phyloP scores from a whole-genome alignment of 2,329 filamentous ascomycete genomes.

The Cladosporium cucumerinum region DNA sequence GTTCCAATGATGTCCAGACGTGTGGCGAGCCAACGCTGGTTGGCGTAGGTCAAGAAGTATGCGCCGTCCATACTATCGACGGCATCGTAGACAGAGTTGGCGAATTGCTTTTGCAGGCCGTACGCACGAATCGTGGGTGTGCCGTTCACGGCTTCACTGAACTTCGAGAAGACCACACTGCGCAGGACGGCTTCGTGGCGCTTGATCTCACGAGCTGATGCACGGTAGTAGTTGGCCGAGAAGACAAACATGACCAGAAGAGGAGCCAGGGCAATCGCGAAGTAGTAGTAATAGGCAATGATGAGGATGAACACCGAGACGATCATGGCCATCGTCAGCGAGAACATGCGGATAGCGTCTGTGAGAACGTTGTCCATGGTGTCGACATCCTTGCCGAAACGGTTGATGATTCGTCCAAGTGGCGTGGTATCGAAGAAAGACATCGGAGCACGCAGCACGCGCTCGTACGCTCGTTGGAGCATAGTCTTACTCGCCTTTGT shows the following conservation, averaged over 20 bases:
- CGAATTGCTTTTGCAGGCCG: slow-evolving; percentile 73
- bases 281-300: slow-evolving; percentile 94
- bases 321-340: slow-evolving; percentile 79
- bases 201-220: slow-evolving; percentile 91
- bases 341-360: slow-evolving; percentile 89
- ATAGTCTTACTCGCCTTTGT: slow-evolving; percentile 79
- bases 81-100: slow-evolving; percentile 62
- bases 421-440: slow-evolving; percentile 97
- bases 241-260: slow-evolving; percentile 76
- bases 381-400: slow-evolving; percentile 92
- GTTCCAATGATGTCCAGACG: slow-evolving; percentile 83
- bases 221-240: slow-evolving; percentile 80
- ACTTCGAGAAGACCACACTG: slow-evolving; percentile 84
- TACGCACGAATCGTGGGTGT: slow-evolving; percentile 87
- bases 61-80: slow-evolving; percentile 92
- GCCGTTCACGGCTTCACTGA: slow-evolving; percentile 81
- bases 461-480: slow-evolving; percentile 73
- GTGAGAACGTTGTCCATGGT: slow-evolving; percentile 93
- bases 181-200: slow-evolving; percentile 87
- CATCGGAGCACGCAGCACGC: slow-evolving; percentile 69
- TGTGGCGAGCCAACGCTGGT: slow-evolving; percentile 87
- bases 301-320: slow-evolving; percentile 81
- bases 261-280: slow-evolving; percentile 65
- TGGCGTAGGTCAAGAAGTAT: slow-evolving; percentile 92
- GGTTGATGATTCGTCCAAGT: slow-evolving; percentile 89